Conservation (phyloP, 2,329 filamentous ascomycete genomes). For the Aspergillus neoniger region DNA sequence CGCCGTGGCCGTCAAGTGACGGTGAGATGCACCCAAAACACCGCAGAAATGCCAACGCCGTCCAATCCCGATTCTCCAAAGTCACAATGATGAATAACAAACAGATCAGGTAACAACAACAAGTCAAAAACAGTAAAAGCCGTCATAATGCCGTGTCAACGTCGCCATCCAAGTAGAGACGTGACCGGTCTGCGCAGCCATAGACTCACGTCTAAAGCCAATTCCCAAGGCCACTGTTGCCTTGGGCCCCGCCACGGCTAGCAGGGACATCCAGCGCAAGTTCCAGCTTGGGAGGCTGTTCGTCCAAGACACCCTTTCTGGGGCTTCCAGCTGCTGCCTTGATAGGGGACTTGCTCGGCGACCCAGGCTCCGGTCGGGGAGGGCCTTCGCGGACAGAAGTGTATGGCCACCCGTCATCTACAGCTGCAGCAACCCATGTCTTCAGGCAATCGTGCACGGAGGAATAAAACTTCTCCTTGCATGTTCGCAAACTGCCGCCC, state of each 20-base stretch:
- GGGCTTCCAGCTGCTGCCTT: constrained; percentile 41
- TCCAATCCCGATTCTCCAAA: constrained; percentile 16
- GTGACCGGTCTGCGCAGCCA: not conserved
- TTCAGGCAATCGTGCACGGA: constrained; percentile 85
- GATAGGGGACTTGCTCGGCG: constrained; percentile 51
- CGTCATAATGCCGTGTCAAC: constrained; percentile 6
- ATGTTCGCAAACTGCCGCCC: constrained; percentile 79
- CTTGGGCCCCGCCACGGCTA: constrained; percentile 22
- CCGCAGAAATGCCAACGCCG: constrained; percentile 26
- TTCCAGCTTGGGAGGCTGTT: constrained; percentile 63
- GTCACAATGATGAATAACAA: constrained; percentile 8
- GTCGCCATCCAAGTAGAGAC: not conserved
- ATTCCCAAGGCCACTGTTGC: constrained; percentile 34
- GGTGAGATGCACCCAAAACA: constrained; percentile 26
- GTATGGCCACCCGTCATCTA: constrained; percentile 85
- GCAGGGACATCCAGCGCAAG: constrained; percentile 40
- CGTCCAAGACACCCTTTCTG: constrained; percentile 50
- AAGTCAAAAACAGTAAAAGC: constrained; percentile 9
- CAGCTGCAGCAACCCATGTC: constrained; percentile 86
- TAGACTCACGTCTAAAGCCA: constrained; percentile 37
- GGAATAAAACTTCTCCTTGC: constrained; percentile 97
- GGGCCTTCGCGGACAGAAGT: constrained; percentile 67
- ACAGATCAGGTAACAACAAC: constrained; percentile 14
- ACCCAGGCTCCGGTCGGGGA: constrained; percentile 40
- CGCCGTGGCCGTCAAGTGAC: constrained; percentile 21